Evolutionary conservation across 176 grass and related monocot species (phyloP).

Genomic region (Cenchrus purpureus): DNA sequence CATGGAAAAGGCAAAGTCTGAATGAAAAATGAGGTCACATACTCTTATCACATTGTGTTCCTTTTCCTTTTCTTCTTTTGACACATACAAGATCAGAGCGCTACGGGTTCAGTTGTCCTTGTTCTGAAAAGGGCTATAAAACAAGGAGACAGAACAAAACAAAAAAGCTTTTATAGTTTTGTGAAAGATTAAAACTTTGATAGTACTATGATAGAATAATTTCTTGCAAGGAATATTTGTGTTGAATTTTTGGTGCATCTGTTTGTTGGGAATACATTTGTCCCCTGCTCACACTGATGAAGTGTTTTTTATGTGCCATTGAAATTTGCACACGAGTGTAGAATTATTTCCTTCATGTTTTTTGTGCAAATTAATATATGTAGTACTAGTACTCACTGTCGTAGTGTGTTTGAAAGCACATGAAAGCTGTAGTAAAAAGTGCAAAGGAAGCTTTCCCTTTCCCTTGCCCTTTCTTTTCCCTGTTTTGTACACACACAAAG

Average conservation of each 20-base stretch:
- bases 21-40: background rate
- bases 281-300: background rate
- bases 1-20: background rate
- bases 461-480: no score
- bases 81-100: no score
- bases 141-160: background rate
- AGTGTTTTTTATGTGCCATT: background rate
- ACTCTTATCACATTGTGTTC: no score
- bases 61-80: background rate
- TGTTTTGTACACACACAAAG: background rate
- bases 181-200: no score
- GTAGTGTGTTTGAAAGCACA: background rate
- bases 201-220: background rate
- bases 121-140: background rate
- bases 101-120: background rate
- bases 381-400: no score
- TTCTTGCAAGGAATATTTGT: background rate
- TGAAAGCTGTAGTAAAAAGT: background rate
- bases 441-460: no score
- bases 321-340: background rate
- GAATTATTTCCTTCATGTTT: background rate
- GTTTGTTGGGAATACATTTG: background rate
- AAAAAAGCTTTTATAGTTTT: background rate
- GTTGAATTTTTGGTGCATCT: background rate
- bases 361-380: no score